Evolutionary conservation across 768 basidiomycete genomes (phyloP).

Genomic region (Suillus clintonianus): DNA sequence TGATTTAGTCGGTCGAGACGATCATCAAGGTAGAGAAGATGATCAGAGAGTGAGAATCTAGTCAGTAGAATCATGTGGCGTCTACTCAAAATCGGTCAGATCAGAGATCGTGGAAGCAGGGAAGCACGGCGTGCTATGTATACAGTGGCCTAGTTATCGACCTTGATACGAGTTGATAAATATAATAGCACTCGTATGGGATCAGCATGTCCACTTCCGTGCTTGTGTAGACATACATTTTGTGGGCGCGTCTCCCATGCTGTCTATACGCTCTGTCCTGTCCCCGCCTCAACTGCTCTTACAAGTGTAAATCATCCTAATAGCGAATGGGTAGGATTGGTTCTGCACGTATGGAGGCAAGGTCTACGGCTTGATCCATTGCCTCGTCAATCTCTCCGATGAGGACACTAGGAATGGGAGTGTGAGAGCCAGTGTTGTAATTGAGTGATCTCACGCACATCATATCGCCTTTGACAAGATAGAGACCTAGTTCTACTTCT

Average conservation of each 20-base stretch:
- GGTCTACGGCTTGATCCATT: constrained; percentile 73
- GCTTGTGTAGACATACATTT: constrained; percentile 5
- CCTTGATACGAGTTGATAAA: background rate
- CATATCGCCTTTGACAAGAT: constrained; percentile 98
- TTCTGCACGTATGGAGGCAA: constrained; percentile 81
- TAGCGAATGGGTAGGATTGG: constrained; percentile 84
- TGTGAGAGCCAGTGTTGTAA: background rate
- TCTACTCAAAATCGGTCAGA: background rate
- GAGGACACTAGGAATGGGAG: constrained; percentile 50
- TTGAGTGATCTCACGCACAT: constrained; percentile 62
- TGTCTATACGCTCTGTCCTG: too few relatives aligned
- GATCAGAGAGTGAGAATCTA: background rate
- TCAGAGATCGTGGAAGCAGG: background rate
- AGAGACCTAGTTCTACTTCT: constrained; percentile 91
- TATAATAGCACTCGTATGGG: background rate
- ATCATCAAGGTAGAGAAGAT: background rate
- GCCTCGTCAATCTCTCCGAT: constrained; percentile 87
- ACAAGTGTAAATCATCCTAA: constrained; percentile 33
- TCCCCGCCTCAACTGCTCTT: background rate
- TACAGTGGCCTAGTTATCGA: background rate
- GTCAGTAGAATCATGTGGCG: background rate
- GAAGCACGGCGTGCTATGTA: constrained; percentile 2
- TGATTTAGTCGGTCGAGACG: background rate
- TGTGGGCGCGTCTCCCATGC: background rate
- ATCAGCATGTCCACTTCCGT: background rate